phyloP scores from a whole-genome alignment of 805 yeast genomes.

The Sungouiozyma ichnusensis region DNA sequence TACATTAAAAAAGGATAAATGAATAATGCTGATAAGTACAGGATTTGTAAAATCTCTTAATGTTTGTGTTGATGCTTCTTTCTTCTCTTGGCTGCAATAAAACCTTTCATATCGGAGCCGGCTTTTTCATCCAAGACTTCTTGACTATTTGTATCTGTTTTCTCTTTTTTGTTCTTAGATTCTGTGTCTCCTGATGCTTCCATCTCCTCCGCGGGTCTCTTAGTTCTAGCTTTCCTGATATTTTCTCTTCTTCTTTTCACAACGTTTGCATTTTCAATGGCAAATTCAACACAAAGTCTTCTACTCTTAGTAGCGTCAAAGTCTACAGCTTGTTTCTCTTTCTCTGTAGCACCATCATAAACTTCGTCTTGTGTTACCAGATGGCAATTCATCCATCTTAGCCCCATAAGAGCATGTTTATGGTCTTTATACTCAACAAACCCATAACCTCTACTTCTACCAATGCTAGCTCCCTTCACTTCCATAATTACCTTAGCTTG shows the following conservation, averaged over 20 bases:
- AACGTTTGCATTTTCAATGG: slow-evolving; percentile 90
- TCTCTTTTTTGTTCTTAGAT: slow-evolving; percentile 21
- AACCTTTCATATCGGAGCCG: slow-evolving; percentile 46
- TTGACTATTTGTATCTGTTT: slow-evolving; percentile 13
- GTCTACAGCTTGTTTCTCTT: slow-evolving; percentile 47
- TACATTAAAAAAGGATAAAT: not conserved
- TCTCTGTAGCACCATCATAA: slow-evolving; percentile 56
- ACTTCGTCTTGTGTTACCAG: slow-evolving; percentile 66
- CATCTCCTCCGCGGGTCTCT: slow-evolving; percentile 21
- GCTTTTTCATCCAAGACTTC: slow-evolving; percentile 24
- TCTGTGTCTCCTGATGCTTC: slow-evolving; percentile 11
- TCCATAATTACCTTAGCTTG: slow-evolving; percentile 92
- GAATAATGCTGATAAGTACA: not conserved
- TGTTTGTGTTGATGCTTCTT: slow-evolving; percentile 42
- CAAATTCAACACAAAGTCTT: slow-evolving; percentile 86
- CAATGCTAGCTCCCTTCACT: slow-evolving; percentile 73
- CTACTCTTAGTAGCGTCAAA: slow-evolving; percentile 51
- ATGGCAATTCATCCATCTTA: slow-evolving; percentile 95
- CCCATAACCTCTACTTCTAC: slow-evolving; percentile 95
- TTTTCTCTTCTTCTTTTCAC: slow-evolving; percentile 81
- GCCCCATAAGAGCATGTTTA: slow-evolving; percentile 85
- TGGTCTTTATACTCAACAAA: slow-evolving; percentile 90
- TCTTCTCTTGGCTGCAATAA: slow-evolving; percentile 60
- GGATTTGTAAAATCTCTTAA: not conserved
- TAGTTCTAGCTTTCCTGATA: slow-evolving; percentile 34